Evolutionary conservation across 1,284 basidiomycete genomes (phyloP).

Genomic region (Ganoderma lingzhi): DNA sequence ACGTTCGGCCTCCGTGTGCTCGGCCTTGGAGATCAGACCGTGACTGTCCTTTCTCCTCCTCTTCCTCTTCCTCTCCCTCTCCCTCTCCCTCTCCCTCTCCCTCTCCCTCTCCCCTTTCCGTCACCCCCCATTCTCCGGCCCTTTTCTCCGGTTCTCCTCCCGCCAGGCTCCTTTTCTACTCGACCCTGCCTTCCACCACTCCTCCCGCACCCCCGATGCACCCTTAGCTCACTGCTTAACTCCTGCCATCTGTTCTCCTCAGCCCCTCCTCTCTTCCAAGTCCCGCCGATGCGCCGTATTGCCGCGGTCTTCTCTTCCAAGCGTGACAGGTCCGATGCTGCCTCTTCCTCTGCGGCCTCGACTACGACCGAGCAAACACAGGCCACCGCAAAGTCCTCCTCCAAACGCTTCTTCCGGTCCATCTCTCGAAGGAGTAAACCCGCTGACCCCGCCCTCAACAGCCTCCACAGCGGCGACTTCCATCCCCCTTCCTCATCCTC

Average conservation of each 20-base stretch:
- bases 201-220: slow-evolving; percentile 26
- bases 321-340: slow-evolving; percentile 56
- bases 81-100: slow-evolving; percentile 15
- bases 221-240: slow-evolving; percentile 25
- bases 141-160: slow-evolving; percentile 9
- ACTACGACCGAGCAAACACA: slow-evolving; percentile 21
- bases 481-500: slow-evolving; percentile 58
- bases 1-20: slow-evolving; percentile 3
- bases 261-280: slow-evolving; percentile 5
- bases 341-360: slow-evolving; percentile 37
- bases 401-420: slow-evolving; percentile 41
- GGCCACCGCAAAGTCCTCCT: slow-evolving; percentile 33
- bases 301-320: slow-evolving; percentile 62
- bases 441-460: slow-evolving; percentile 31
- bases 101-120: slow-evolving; percentile 20
- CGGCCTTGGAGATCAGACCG: neutral
- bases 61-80: slow-evolving; percentile 9
- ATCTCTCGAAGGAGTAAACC: slow-evolving; percentile 39
- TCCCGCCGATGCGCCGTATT: slow-evolving; percentile 56
- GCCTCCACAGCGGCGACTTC: slow-evolving; percentile 33
- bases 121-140: slow-evolving; percentile 7
- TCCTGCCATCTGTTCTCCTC: slow-evolving; percentile 15
- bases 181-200: neutral
- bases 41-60: slow-evolving; percentile 17
- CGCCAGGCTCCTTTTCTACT: slow-evolving; percentile 4